These are phyloP conservation scores for Schizosaccharomyces osmophilus DNA, from an alignment of 805 yeast species.

Conservation along the genomic window DNA sequence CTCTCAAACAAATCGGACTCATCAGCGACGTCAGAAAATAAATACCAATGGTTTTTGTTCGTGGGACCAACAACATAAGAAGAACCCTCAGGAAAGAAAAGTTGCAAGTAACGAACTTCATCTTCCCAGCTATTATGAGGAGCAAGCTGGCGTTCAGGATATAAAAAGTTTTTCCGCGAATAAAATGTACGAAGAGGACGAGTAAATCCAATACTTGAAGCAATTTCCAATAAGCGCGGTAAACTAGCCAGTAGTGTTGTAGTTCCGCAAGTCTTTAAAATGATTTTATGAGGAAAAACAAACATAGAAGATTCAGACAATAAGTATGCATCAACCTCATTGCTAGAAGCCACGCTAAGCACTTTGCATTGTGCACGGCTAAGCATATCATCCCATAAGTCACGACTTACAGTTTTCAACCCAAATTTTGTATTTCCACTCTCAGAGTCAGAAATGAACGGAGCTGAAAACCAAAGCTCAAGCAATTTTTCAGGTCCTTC, in stretches of 20 bases:
- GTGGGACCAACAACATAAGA: constrained; percentile 61
- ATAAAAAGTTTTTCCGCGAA: constrained; percentile 79
- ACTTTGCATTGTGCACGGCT: constrained; percentile 75
- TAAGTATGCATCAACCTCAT: constrained; percentile 53
- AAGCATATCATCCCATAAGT: constrained; percentile 45
- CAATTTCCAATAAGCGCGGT: constrained; percentile 32
- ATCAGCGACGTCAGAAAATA: constrained; percentile 20
- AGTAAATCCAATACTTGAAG: constrained; percentile 20
- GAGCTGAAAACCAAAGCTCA: constrained; percentile 60
- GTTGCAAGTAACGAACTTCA: constrained; percentile 48
- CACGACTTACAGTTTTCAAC: constrained; percentile 36
- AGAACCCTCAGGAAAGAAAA: constrained; percentile 34
- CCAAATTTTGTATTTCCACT: constrained; percentile 17
- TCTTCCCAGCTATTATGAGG: constrained; percentile 69
- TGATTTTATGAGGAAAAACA: constrained; percentile 63
- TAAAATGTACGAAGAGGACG: constrained; percentile 50
- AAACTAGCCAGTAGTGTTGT: constrained; percentile 71
- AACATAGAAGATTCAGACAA: constrained; percentile 75
- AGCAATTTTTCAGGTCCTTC: constrained; percentile 69
- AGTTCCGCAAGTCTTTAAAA: constrained; percentile 88
- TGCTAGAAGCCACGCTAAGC: constrained; percentile 48
- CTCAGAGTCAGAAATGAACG: constrained; percentile 21
- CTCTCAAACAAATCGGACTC: background rate
- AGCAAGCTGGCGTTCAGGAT: constrained; percentile 59
- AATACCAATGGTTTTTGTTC: constrained; percentile 59